Conservation (phyloP, 768 basidiomycete species). For the Pulveroboletus sp. region DNA sequence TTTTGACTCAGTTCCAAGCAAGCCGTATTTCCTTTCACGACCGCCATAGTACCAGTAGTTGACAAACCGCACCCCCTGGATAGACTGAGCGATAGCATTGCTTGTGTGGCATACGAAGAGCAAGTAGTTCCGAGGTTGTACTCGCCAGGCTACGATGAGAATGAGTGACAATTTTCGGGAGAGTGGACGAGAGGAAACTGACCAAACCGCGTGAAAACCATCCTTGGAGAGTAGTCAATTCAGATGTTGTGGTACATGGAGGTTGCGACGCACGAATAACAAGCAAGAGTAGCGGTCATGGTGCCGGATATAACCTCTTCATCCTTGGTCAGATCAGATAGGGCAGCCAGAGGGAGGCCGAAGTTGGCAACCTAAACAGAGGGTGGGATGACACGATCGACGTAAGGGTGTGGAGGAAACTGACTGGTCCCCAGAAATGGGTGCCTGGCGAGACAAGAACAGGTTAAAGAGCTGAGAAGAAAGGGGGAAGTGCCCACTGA, state of each 20-base stretch:
- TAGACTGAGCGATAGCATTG: conserved; percentile 79
- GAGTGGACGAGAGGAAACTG: background rate
- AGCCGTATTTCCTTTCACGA: conserved; percentile 61
- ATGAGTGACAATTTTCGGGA: conserved; percentile 1
- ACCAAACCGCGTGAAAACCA: conserved; percentile 97
- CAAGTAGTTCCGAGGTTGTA: conserved; percentile 93
- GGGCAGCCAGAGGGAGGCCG: conserved; percentile 92
- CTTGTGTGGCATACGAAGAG: conserved; percentile 92
- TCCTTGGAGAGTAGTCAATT: conserved; percentile 27
- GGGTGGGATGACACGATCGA: conserved; percentile 5
- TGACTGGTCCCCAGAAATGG: conserved; percentile 96
- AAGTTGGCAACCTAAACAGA: conserved; percentile 85
- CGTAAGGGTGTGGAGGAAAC: conserved; percentile 31
- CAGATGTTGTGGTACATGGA: conserved; percentile 5
- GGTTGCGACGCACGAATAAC: conserved; percentile 77
- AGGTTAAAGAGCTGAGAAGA: conserved; percentile 15
- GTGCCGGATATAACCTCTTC: conserved; percentile 95
- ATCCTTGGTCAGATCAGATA: conserved; percentile 88
- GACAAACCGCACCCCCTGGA: conserved; percentile 81
- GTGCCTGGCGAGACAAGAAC: conserved; percentile 54
- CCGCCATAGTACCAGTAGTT: conserved; percentile 93
- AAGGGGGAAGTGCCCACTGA: conserved; percentile 56
- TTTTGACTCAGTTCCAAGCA: conserved; percentile 30
- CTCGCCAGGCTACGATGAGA: conserved; percentile 71
- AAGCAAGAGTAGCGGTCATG: conserved; percentile 88